Evolutionary conservation across 2,329 filamentous ascomycete species (phyloP).

Genomic region (Whalleya microplaca): DNA sequence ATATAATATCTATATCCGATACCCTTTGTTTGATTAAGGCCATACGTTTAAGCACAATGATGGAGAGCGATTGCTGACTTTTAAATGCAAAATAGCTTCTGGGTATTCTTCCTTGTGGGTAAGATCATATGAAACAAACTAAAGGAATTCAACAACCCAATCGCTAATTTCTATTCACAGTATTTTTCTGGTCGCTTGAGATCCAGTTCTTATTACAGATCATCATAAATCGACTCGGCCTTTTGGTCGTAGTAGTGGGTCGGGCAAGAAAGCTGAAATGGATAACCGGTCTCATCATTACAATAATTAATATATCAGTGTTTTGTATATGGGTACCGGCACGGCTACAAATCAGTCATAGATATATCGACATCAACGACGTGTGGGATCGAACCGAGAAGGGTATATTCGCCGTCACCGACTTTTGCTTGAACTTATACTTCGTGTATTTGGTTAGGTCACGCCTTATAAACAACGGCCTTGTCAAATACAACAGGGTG

Average conservation of each 20-base stretch:
- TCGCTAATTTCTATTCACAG: no score
- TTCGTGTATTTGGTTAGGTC: slow-evolving; percentile 50
- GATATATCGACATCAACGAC: slow-evolving; percentile 46
- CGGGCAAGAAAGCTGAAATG: slow-evolving; percentile 45
- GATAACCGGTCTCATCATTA: slow-evolving; percentile 52
- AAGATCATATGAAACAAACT: no score
- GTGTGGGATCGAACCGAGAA: slow-evolving; percentile 57
- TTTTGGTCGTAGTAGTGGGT: slow-evolving; percentile 46
- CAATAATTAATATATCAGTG: no score
- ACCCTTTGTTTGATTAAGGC: no score
- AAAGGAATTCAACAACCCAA: no score
- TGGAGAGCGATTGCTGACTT: no score
- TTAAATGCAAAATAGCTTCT: no score
- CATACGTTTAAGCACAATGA: no score
- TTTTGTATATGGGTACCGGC: slow-evolving; percentile 52
- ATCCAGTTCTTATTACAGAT: slow-evolving; percentile 55
- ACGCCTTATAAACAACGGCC: slow-evolving; percentile 49
- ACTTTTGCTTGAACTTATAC: slow-evolving; percentile 49
- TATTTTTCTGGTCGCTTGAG: slow-evolving; percentile 16
- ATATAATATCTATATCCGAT: no score
- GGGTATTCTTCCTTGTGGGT: no score
- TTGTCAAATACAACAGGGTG: slow-evolving; percentile 50
- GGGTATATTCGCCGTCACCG: slow-evolving; percentile 48
- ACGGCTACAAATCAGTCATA: slow-evolving; percentile 44
- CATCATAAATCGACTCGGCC: slow-evolving; percentile 52